These are phyloP conservation scores for Neofusicoccum parvum DNA, from an alignment of 2,329 filamentous ascomycete genomes.

Conservation along the genomic window DNA sequence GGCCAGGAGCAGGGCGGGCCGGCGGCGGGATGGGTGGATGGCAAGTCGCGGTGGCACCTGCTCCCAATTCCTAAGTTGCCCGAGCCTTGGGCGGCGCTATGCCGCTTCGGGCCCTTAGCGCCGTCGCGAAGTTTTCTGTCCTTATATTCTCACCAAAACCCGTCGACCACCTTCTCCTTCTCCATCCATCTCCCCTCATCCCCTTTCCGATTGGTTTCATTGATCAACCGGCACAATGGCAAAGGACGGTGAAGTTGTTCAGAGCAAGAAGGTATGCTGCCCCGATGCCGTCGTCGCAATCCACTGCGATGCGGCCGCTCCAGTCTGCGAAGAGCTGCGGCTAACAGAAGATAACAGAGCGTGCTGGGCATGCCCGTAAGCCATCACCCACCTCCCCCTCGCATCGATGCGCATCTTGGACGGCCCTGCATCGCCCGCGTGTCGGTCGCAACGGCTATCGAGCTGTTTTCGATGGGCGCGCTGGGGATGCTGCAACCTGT, in stretches of 20 bases:
- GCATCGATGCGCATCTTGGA: slow-evolving; percentile 18
- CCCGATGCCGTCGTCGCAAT: background rate
- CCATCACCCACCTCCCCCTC: slow-evolving; percentile 22
- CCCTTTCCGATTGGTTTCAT: slow-evolving; percentile 36
- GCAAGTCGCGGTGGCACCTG: background rate
- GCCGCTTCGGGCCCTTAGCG: background rate
- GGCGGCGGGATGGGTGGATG: background rate
- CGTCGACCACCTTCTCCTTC: background rate
- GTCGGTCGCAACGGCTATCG: slow-evolving; percentile 4
- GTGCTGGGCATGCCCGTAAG: slow-evolving; percentile 55
- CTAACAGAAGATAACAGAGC: slow-evolving; percentile 34
- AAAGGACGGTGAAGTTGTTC: slow-evolving; percentile 51
- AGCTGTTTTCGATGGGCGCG: slow-evolving; percentile 16
- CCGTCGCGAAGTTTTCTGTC: slow-evolving; percentile 12
- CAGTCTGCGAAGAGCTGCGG: background rate
- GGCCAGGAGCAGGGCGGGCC: background rate
- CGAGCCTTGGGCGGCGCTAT: background rate
- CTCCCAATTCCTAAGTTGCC: background rate
- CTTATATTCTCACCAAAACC: slow-evolving; percentile 15
- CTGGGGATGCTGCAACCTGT: slow-evolving; percentile 27
- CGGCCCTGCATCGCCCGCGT: background rate
- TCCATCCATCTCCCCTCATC: slow-evolving; percentile 33
- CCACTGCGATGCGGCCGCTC: background rate
- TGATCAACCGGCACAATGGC: slow-evolving; percentile 44
- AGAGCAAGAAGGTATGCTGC: slow-evolving; percentile 47